phyloP scores from a whole-genome alignment of 208 protist species.

The Strigomonas culicis region DNA sequence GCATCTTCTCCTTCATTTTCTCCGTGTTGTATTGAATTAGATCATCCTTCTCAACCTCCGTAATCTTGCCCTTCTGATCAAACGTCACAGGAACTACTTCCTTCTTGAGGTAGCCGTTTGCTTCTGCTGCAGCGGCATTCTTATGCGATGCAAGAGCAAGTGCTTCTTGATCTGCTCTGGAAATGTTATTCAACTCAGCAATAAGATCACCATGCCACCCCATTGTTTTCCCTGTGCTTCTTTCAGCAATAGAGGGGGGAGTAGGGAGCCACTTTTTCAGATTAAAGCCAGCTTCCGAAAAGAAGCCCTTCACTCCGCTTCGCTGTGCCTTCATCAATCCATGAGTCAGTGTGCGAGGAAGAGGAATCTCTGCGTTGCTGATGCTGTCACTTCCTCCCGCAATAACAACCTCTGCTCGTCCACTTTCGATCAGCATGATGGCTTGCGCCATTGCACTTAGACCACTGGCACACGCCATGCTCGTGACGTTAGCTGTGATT shows the following conservation, averaged over 20 bases:
- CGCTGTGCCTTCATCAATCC: constrained; percentile 55
- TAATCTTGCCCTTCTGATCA: constrained; percentile 33
- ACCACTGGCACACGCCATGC: constrained; percentile 79
- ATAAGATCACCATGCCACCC: constrained; percentile 87
- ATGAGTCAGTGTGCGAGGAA: constrained; percentile 49
- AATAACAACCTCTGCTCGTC: constrained; percentile 74
- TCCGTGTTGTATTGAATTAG: constrained; percentile 57
- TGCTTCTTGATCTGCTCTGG: constrained; percentile 62
- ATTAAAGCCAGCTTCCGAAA: constrained; percentile 63
- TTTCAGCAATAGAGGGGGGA: constrained; percentile 47
- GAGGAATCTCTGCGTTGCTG: constrained; percentile 61
- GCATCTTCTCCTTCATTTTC: constrained; percentile 62
- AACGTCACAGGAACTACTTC: constrained; percentile 63
- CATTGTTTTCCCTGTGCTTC: constrained; percentile 88
- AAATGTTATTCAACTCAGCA: constrained; percentile 70
- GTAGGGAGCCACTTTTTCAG: constrained; percentile 65
- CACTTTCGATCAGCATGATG: constrained; percentile 68
- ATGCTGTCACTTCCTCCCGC: constrained; percentile 87
- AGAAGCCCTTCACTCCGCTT: constrained; percentile 43
- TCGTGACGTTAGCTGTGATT: constrained; percentile 68
- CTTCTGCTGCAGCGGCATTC: constrained; percentile 55
- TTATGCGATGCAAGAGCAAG: constrained; percentile 62
- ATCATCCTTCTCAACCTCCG: constrained; percentile 53
- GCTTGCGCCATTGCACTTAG: constrained; percentile 76
- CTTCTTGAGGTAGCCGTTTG: constrained; percentile 67